phyloP scores from a whole-genome alignment of 768 basidiomycete species.

The Holtermanniella nyarrowii region DNA sequence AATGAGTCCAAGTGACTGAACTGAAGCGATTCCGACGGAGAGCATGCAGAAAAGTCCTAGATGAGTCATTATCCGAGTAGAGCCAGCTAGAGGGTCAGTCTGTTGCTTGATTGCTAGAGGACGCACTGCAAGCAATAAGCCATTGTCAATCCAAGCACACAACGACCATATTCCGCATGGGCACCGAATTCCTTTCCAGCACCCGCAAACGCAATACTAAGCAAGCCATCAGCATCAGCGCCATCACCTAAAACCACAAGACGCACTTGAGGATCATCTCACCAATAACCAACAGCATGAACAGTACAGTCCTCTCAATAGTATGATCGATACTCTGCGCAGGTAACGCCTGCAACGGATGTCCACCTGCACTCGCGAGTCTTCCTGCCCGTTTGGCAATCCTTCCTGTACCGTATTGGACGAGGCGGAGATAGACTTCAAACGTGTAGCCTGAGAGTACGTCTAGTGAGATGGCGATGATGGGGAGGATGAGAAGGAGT shows the following conservation, averaged over 20 bases:
- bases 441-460: neutral
- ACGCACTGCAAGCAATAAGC: neutral
- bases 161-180: neutral
- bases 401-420: neutral
- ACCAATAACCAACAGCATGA: slow-evolving; percentile 6
- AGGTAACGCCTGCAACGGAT: neutral
- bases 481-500: neutral
- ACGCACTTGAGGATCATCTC: slow-evolving; percentile 4
- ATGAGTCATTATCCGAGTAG: slow-evolving; percentile 9
- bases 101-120: neutral
- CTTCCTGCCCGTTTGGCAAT: neutral
- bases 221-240: neutral
- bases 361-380: neutral
- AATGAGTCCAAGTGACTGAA: neutral
- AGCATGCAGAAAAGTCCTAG: slow-evolving; percentile 6
- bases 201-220: neutral
- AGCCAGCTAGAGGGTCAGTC: too few species aligned
- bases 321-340: slow-evolving; percentile 3
- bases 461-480: neutral
- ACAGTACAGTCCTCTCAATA: slow-evolving; percentile 5
- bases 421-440: neutral
- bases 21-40: neutral
- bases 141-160: neutral
- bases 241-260: neutral
- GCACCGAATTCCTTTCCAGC: neutral